Conservation (phyloP, 2,329 filamentous ascomycete genomes). For the Cytospora piceicola region DNA sequence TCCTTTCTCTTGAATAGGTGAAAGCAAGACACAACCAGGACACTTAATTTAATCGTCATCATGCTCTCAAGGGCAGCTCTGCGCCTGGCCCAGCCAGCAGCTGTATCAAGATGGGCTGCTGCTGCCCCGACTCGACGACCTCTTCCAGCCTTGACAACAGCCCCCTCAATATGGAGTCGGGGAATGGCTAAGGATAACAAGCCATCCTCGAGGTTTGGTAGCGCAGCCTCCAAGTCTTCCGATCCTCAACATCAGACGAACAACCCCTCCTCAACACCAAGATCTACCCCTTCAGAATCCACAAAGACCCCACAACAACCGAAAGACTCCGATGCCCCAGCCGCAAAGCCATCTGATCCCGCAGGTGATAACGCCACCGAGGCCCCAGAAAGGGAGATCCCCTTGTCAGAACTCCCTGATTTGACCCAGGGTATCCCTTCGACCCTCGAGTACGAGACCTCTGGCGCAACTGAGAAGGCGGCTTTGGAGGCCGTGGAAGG, state of each 20-base stretch:
- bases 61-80: conserved; percentile 47
- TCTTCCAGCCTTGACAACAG: conserved; percentile 31
- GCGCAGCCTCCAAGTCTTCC: conserved; percentile 20
- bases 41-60: conserved; percentile 28
- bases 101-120: conserved; percentile 37
- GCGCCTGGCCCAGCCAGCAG: conserved; percentile 43
- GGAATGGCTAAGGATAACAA: conserved; percentile 49
- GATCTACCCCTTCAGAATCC: conserved; percentile 17
- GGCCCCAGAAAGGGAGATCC: conserved; percentile 49
- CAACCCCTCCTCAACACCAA: conserved; percentile 23
- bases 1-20: background rate
- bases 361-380: conserved; percentile 32
- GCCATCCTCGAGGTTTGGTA: conserved; percentile 33
- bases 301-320: conserved; percentile 15
- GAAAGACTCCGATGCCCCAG: conserved; percentile 26
- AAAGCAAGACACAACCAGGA: background rate
- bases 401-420: conserved; percentile 77
- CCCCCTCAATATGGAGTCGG: conserved; percentile 46
- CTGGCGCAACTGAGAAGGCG: conserved; percentile 46
- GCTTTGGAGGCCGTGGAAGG: conserved; percentile 45
- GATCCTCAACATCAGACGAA: conserved; percentile 21
- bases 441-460: conserved; percentile 78
- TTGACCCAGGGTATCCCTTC: conserved; percentile 94
- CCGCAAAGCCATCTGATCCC: conserved; percentile 19
- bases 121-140: conserved; percentile 38